Percentiles rank a stretch among this genome's conserved stretches.
Evolutionary conservation across 768 basidiomycete species (phyloP).

Genomic region (Plicaturopsis crispa): DNA sequence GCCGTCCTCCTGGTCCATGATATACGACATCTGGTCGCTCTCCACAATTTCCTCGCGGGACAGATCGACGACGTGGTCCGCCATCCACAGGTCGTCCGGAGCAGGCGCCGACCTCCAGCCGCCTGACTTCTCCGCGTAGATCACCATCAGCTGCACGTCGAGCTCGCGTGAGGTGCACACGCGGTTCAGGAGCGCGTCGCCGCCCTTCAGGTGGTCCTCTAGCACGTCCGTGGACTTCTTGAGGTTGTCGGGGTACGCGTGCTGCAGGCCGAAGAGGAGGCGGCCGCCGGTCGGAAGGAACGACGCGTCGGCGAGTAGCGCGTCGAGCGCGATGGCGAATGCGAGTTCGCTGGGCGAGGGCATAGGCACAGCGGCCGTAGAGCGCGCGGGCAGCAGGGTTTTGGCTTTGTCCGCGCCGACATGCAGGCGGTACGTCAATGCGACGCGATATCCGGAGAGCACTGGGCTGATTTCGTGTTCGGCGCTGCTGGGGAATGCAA

Average conservation of each 20-base stretch:
- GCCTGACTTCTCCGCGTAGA: slow-evolving; percentile 11
- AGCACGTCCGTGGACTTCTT: background rate
- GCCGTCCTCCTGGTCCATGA: background rate
- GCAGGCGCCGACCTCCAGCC: background rate
- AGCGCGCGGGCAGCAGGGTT: background rate
- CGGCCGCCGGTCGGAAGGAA: background rate
- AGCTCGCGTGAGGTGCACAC: slow-evolving; percentile 14
- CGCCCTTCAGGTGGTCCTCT: background rate
- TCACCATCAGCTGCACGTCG: slow-evolving; percentile 11
- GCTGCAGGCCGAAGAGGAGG: background rate
- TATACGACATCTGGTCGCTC: too few species aligned
- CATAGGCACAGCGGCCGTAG: background rate
- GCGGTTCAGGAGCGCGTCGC: background rate
- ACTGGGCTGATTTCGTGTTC: slow-evolving; percentile 35
- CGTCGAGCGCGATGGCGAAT: background rate
- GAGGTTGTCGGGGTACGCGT: background rate
- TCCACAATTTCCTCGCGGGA: too few species aligned
- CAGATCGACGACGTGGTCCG: background rate
- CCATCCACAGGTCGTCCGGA: background rate
- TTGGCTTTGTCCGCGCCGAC: too few species aligned
- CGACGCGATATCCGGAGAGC: slow-evolving; percentile 29
- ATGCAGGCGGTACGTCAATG: slow-evolving; percentile 30
- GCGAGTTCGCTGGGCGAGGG: background rate
- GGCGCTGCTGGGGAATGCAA: slow-evolving; percentile 32
- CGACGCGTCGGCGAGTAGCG: background rate